These are phyloP conservation scores for Claviceps capensis DNA, from an alignment of 2,329 filamentous ascomycete genomes.

Conservation along the genomic window DNA sequence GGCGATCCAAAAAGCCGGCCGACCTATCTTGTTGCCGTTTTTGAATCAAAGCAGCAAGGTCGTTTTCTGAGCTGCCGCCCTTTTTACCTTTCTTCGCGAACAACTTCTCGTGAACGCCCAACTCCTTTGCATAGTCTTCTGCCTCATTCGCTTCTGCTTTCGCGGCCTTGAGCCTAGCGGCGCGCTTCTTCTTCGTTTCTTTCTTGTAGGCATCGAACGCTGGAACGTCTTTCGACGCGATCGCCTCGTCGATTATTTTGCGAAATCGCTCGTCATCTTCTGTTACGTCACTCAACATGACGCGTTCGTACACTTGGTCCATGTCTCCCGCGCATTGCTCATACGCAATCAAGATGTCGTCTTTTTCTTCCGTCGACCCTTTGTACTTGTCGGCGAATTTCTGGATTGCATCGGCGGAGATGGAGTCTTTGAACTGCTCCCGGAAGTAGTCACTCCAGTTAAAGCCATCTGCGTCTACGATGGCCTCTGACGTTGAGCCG, in stretches of 20 bases:
- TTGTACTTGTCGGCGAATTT: conserved; percentile 70
- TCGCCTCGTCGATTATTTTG: conserved; percentile 66
- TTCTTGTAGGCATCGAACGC: conserved; percentile 55
- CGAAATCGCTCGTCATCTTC: conserved; percentile 81
- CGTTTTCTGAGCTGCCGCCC: conserved; percentile 31
- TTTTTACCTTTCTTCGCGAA: conserved; percentile 40
- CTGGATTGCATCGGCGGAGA: conserved; percentile 62
- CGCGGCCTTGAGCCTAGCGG: conserved; percentile 46
- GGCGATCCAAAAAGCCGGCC: conserved; percentile 51
- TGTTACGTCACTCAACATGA: conserved; percentile 76
- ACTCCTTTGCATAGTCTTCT: conserved; percentile 58
- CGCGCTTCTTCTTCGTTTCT: conserved; percentile 54
- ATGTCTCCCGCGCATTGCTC: conserved; percentile 60
- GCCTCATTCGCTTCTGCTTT: conserved; percentile 59
- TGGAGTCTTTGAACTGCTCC: conserved; percentile 63
- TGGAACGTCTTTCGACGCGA: conserved; percentile 53
- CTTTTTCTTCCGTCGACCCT: conserved; percentile 69
- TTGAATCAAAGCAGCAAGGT: conserved; percentile 61
- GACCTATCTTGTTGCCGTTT: conserved; percentile 51
- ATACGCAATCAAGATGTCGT: conserved; percentile 66
- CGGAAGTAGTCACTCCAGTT: conserved; percentile 85
- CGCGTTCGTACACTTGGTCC: conserved; percentile 60
- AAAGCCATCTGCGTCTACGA: conserved; percentile 68
- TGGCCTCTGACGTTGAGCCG: conserved; percentile 73
- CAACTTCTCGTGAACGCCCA: conserved; percentile 60